Conservation (phyloP, 495 filamentous ascomycete genomes). For the Penicillium daleae region DNA sequence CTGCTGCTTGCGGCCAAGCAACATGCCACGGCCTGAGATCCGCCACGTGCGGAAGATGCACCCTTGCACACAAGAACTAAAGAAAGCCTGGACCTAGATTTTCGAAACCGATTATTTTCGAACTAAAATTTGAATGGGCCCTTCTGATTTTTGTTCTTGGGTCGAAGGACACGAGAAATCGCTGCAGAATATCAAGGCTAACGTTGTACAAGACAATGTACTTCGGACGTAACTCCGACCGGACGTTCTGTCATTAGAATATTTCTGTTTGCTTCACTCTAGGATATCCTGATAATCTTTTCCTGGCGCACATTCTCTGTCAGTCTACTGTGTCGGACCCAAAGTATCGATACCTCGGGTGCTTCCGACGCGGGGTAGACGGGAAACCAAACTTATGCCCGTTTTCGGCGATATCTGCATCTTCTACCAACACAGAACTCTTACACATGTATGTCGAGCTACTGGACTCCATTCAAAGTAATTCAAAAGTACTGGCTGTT, state of each 20-base stretch:
- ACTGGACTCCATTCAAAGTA: neutral
- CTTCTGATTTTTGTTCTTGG: neutral
- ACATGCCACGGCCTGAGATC: constrained; percentile 6
- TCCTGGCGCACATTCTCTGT: neutral
- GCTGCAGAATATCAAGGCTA: neutral
- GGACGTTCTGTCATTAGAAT: neutral
- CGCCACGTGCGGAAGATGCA: constrained; percentile 11
- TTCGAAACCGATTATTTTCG: neutral
- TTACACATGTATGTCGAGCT: neutral
- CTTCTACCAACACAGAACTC: neutral
- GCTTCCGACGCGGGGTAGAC: constrained; percentile 9
- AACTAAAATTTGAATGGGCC: too few relatives aligned
- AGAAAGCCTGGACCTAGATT: neutral
- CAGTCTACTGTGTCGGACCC: neutral
- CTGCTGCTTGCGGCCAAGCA: constrained; percentile 20
- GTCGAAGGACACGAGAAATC: neutral
- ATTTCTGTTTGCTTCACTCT: neutral
- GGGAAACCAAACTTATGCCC: neutral
- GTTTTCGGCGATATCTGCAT: constrained; percentile 12
- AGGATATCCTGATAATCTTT: neutral
- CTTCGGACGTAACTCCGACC: neutral
- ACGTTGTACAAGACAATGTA: neutral
- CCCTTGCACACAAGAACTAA: neutral
- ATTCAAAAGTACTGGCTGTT: neutral
- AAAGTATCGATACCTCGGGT: constrained; percentile 12